Evolutionary conservation across 1,284 basidiomycete genomes (phyloP).

Genomic region (Ganoderma sinense): DNA sequence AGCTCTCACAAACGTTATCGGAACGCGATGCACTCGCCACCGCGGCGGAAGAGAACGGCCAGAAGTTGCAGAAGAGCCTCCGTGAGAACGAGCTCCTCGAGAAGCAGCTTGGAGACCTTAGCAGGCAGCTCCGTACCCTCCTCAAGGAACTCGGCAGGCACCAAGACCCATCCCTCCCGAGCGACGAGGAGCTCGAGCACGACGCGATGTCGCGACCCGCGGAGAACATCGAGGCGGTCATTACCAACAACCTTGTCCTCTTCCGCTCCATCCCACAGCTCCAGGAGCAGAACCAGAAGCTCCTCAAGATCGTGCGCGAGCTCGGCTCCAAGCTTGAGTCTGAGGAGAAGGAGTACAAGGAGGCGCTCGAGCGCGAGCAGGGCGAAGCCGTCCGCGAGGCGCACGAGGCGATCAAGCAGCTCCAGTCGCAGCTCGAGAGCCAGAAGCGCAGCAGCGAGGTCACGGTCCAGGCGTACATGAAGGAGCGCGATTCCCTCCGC

Average conservation of each 20-base stretch:
- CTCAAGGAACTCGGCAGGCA: slow-evolving; percentile 82
- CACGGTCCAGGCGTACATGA: slow-evolving; percentile 80
- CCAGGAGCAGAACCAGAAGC: slow-evolving; percentile 90
- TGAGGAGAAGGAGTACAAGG: slow-evolving; percentile 76
- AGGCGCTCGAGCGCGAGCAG: slow-evolving; percentile 73
- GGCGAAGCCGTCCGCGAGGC: slow-evolving; percentile 87
- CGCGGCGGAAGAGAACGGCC: slow-evolving; percentile 61
- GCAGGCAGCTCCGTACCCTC: slow-evolving; percentile 85
- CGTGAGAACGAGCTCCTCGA: slow-evolving; percentile 80
- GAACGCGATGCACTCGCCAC: slow-evolving; percentile 67
- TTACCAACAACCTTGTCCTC: slow-evolving; percentile 90
- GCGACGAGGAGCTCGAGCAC: slow-evolving; percentile 72
- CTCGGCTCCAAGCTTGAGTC: slow-evolving; percentile 81
- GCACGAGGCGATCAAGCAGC: slow-evolving; percentile 82
- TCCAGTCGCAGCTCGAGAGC: slow-evolving; percentile 78
- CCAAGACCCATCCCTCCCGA: slow-evolving; percentile 83
- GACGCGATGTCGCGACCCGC: slow-evolving; percentile 49
- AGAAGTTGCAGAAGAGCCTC: slow-evolving; percentile 66
- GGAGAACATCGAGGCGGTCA: slow-evolving; percentile 78
- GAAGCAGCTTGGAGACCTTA: slow-evolving; percentile 85
- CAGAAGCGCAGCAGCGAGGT: slow-evolving; percentile 75
- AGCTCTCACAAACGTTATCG: slow-evolving; percentile 76
- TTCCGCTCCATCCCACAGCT: slow-evolving; percentile 85
- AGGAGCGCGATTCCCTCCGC: slow-evolving; percentile 90
- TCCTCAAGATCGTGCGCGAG: slow-evolving; percentile 86